These are phyloP conservation scores for Neurospora sp. DNA, from an alignment of 495 filamentous ascomycete genomes.

Conservation along the genomic window DNA sequence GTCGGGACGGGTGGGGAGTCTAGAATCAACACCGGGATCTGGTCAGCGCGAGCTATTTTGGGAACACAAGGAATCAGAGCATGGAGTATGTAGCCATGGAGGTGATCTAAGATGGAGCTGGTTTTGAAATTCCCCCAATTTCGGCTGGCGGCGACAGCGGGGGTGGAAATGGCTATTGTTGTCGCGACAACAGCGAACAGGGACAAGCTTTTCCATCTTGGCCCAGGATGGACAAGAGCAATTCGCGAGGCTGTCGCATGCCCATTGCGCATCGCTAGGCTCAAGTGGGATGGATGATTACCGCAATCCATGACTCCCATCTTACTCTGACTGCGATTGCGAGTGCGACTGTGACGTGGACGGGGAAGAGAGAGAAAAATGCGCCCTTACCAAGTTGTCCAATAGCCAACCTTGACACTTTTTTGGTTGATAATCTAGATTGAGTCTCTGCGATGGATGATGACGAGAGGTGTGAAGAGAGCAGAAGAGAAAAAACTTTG, in stretches of 20 bases:
- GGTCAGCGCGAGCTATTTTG: not conserved
- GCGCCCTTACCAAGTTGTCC: not conserved
- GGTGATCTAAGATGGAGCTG: not conserved
- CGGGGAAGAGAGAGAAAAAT: not conserved
- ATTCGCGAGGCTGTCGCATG: not conserved
- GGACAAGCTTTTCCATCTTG: not conserved
- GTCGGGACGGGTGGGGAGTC: not conserved
- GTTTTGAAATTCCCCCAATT: slow-evolving; percentile 5
- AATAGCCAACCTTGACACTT: not conserved
- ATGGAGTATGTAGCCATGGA: not conserved
- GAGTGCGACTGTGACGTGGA: not conserved
- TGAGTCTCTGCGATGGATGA: not conserved
- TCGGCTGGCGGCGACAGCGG: slow-evolving; percentile 14
- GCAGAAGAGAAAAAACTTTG: not conserved
- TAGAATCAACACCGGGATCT: not conserved
- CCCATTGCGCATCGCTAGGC: not conserved
- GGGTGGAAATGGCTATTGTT: slow-evolving; percentile 8
- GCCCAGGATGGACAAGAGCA: not conserved
- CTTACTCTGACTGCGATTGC: not conserved
- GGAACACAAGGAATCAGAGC: not conserved
- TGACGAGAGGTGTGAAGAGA: not conserved
- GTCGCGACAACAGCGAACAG: not conserved
- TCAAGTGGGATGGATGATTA: not conserved
- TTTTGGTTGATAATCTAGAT: not conserved
- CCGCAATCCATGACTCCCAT: not conserved